Conservation (phyloP, 2,329 filamentous ascomycete genomes). For the Didymella glomerata region DNA sequence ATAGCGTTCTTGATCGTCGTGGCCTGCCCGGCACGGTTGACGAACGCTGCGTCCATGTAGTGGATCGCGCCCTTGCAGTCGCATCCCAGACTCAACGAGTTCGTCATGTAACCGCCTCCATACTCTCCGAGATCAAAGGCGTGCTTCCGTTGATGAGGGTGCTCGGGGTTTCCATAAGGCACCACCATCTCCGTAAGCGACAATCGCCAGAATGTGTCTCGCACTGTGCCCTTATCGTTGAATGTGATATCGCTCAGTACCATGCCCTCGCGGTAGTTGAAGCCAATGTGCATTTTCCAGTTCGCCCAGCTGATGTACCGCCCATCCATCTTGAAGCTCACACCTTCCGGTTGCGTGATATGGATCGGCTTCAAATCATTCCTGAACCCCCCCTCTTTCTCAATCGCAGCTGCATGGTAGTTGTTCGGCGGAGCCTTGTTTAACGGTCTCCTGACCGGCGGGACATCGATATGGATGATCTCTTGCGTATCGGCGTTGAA, state of each 20-base stretch:
- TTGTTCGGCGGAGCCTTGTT: slow-evolving; percentile 77
- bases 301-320: slow-evolving; percentile 87
- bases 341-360: slow-evolving; percentile 87
- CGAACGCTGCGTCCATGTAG: slow-evolving; percentile 88
- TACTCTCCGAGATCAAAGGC: slow-evolving; percentile 84
- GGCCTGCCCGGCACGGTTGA: slow-evolving; percentile 77
- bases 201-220: slow-evolving; percentile 86
- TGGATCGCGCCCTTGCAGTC: slow-evolving; percentile 92
- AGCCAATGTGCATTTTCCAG: slow-evolving; percentile 91
- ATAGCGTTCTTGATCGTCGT: slow-evolving; percentile 91
- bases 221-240: slow-evolving; percentile 78
- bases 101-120: slow-evolving; percentile 84
- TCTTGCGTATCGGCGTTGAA: slow-evolving; percentile 81
- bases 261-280: slow-evolving; percentile 93
- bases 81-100: slow-evolving; percentile 77
- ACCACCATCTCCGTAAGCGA: slow-evolving; percentile 95
- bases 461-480: slow-evolving; percentile 85
- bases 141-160: slow-evolving; percentile 81
- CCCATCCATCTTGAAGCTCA: slow-evolving; percentile 81
- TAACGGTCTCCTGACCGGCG: slow-evolving; percentile 76
- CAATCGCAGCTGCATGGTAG: slow-evolving; percentile 78
- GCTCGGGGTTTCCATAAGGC: slow-evolving; percentile 83
- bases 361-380: slow-evolving; percentile 85
- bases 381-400: slow-evolving; percentile 77
- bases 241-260: slow-evolving; percentile 90